A percentile compares a stretch with the other conserved stretches of the same genome.
Conservation (phyloP, 2,329 filamentous ascomycete species). For the Paecilomyces fulvus region DNA sequence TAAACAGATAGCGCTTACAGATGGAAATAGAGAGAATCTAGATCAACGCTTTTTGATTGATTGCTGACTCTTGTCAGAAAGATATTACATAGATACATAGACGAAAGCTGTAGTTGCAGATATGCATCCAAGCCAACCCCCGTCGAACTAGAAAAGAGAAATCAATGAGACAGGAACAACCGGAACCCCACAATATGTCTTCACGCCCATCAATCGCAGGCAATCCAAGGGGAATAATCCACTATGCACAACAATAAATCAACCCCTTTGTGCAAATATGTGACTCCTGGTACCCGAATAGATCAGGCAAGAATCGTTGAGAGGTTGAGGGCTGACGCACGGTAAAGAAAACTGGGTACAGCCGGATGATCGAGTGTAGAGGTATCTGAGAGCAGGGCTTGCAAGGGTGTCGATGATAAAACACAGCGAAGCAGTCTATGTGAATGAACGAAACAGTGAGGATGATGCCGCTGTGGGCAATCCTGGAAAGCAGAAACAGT, state of each 20-base stretch:
- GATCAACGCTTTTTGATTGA: background rate
- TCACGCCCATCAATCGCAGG: background rate
- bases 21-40: background rate
- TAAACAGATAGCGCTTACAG: background rate
- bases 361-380: background rate
- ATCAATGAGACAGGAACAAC: background rate
- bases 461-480: background rate
- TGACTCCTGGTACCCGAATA: background rate
- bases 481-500: background rate
- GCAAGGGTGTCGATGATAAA: background rate
- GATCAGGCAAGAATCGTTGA: background rate
- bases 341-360: background rate
- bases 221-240: background rate
- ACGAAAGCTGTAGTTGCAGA: background rate
- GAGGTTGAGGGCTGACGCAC: background rate
- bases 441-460: background rate
- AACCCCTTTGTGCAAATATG: background rate
- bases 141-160: background rate
- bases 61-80: background rate
- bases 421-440: background rate
- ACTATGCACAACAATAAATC: background rate
- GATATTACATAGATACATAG: background rate
- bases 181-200: background rate
- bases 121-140: background rate
- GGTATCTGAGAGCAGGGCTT: background rate